Conservation (phyloP, 2,329 filamentous ascomycete genomes). For the Ampelomyces quisqualis region DNA sequence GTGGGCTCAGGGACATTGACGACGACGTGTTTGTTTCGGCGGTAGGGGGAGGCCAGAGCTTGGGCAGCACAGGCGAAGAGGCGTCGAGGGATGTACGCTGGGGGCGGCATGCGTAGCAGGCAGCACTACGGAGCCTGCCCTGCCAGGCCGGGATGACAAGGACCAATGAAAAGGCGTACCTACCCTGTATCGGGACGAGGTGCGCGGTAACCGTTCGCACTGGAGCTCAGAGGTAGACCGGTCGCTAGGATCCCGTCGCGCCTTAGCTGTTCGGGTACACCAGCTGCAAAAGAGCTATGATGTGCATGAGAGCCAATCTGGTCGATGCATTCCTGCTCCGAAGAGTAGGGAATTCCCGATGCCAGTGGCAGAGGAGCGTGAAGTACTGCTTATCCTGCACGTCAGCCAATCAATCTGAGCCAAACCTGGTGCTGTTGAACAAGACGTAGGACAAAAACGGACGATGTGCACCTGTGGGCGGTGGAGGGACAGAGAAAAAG, state of each 20-base stretch:
- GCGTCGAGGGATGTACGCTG: slow-evolving; percentile 40
- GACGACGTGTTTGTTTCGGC: slow-evolving; percentile 47
- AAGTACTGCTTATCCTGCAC: slow-evolving; percentile 46
- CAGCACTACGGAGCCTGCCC: slow-evolving; percentile 40
- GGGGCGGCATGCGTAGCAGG: slow-evolving; percentile 37
- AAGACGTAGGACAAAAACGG: slow-evolving; percentile 41
- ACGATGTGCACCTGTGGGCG: slow-evolving; percentile 40
- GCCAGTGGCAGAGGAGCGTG: slow-evolving; percentile 46
- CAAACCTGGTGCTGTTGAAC: slow-evolving; percentile 34
- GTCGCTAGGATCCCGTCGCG: slow-evolving; percentile 53
- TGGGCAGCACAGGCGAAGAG: slow-evolving; percentile 41
- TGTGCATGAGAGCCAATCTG: slow-evolving; percentile 49
- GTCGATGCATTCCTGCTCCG: slow-evolving; percentile 51
- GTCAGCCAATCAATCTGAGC: slow-evolving; percentile 45
- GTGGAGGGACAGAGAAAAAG: slow-evolving; percentile 21
- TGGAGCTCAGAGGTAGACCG: slow-evolving; percentile 51
- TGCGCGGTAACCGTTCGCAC: slow-evolving; percentile 53
- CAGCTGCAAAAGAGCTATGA: slow-evolving; percentile 47
- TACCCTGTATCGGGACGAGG: slow-evolving; percentile 58
- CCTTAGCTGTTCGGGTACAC: slow-evolving; percentile 52
- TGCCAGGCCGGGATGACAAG: slow-evolving; percentile 34
- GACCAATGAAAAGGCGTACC: slow-evolving; percentile 50
- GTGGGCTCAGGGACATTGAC: slow-evolving; percentile 38
- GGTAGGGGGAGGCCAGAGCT: slow-evolving; percentile 38
- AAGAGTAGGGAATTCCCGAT: slow-evolving; percentile 47